Conservation (phyloP, 106 monocot genomes). For the Amphibolis antarctica region DNA sequence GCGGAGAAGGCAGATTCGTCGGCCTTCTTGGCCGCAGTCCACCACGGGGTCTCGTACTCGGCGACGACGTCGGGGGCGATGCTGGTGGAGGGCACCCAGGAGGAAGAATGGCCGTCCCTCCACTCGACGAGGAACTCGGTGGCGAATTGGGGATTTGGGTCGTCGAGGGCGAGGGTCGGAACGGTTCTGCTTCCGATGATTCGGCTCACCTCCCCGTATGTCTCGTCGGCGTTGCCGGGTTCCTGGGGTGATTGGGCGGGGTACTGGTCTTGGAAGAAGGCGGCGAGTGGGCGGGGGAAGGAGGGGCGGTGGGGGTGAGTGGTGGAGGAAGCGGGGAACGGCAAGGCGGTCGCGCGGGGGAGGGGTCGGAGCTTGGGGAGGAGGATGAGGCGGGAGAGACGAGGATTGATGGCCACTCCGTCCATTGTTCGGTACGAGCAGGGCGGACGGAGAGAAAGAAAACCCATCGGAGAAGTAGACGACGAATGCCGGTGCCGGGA, state of each 20-base stretch:
- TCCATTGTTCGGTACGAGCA: conserved; percentile 19
- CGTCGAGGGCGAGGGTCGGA: conserved; percentile 21
- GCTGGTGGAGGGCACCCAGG: conserved; percentile 44
- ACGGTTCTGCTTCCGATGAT: conserved; percentile 66
- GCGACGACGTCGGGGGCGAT: conserved; percentile 75
- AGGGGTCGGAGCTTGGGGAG: conserved; percentile 7
- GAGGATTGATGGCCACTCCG: conserved; percentile 26
- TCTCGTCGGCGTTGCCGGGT: conserved; percentile 25
- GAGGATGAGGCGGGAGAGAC: conserved; percentile 35
- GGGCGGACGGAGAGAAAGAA: neutral
- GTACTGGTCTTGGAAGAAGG: conserved; percentile 52
- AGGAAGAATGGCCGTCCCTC: conserved; percentile 68
- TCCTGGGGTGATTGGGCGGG: neutral
- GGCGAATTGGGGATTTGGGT: conserved; percentile 19
- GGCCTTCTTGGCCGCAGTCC: conserved; percentile 71
- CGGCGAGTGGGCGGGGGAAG: conserved; percentile 6
- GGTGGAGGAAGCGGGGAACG: neutral
- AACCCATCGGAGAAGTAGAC: neutral
- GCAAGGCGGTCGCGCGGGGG: neutral
- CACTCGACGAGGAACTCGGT: conserved; percentile 69
- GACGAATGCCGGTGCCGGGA: too few species aligned
- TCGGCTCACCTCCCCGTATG: conserved; percentile 58
- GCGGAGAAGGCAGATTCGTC: conserved; percentile 36
- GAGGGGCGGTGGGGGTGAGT: neutral
- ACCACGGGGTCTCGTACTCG: conserved; percentile 90